These are phyloP conservation scores for Schizochytrium sp. DNA, from an alignment of 108 stramenopile genomes.

Conservation along the genomic window DNA sequence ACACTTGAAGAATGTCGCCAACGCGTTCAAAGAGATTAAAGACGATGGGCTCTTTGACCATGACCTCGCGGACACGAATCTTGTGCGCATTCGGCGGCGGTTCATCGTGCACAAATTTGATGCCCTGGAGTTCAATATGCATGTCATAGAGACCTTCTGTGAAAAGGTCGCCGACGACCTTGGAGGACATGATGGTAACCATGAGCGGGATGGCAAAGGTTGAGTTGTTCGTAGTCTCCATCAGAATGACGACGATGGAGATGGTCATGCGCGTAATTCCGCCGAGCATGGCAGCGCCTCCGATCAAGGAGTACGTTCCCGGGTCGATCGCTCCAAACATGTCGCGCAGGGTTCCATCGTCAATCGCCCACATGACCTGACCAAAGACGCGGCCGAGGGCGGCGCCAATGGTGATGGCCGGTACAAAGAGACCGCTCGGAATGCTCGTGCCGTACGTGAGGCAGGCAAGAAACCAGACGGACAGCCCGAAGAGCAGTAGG, in stretches of 20 bases:
- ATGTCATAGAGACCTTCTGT: constrained; percentile 95
- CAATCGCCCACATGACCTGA: constrained; percentile 27
- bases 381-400: constrained; percentile 51
- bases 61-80: constrained; percentile 43
- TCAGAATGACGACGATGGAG: constrained; percentile 83
- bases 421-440: constrained; percentile 63
- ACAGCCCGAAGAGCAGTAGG: constrained; percentile 33
- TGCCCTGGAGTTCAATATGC: constrained; percentile 58
- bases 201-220: constrained; percentile 96
- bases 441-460: constrained; percentile 60
- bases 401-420: constrained; percentile 47
- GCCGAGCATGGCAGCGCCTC: constrained; percentile 82
- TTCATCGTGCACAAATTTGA: constrained; percentile 47
- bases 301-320: constrained; percentile 92
- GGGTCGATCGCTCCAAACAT: constrained; percentile 46
- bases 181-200: constrained; percentile 88
- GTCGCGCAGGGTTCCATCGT: constrained; percentile 85
- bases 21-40: constrained; percentile 35
- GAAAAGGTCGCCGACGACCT: constrained; percentile 92
- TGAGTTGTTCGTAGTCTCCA: constrained; percentile 96
- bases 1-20: constrained; percentile 27
- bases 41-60: constrained; percentile 34
- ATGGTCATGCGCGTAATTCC: constrained; percentile 99
- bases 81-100: constrained; percentile 29
- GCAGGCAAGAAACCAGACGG: constrained; percentile 49